Evolutionary conservation across 1,284 basidiomycete genomes (phyloP).

Genomic region (Leccinum griseonigrum): DNA sequence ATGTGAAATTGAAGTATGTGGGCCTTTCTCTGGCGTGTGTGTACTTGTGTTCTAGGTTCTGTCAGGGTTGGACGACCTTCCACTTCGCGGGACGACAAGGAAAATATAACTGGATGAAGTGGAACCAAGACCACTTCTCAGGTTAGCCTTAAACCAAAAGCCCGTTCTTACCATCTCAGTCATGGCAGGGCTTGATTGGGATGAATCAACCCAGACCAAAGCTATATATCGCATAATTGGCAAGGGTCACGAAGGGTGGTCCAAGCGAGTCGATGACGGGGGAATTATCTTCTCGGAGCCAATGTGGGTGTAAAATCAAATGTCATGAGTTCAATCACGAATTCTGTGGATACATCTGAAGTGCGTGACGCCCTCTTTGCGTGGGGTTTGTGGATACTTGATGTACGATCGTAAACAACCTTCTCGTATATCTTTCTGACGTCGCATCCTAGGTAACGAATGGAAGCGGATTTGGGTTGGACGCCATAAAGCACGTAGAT

Average conservation of each 20-base stretch:
- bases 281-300: slow-evolving; percentile 58
- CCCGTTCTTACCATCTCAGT: slow-evolving; percentile 3
- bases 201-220: slow-evolving; percentile 63
- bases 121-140: slow-evolving; percentile 72
- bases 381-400: slow-evolving; percentile 72
- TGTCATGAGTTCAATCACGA: not conserved
- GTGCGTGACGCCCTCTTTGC: slow-evolving; percentile 64
- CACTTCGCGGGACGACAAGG: slow-evolving; percentile 77
- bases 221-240: slow-evolving; percentile 63
- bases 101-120: slow-evolving; percentile 72
- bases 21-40: not conserved
- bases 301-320: slow-evolving; percentile 45
- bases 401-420: slow-evolving; percentile 40
- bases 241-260: slow-evolving; percentile 34
- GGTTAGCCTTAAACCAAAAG: slow-evolving; percentile 41
- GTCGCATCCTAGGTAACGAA: slow-evolving; percentile 60
- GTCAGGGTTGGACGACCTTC: slow-evolving; percentile 83
- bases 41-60: slow-evolving; percentile 3
- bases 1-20: slow-evolving; percentile 66
- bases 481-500: slow-evolving; percentile 87
- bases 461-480: slow-evolving; percentile 80
- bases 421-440: slow-evolving; percentile 5
- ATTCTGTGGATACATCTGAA: slow-evolving; percentile 37
- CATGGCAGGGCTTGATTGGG: slow-evolving; percentile 78
- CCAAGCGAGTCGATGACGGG: no score